These are phyloP conservation scores for Talaromyces atroroseus DNA, from an alignment of 2,329 filamentous ascomycete genomes.

Conservation along the genomic window DNA sequence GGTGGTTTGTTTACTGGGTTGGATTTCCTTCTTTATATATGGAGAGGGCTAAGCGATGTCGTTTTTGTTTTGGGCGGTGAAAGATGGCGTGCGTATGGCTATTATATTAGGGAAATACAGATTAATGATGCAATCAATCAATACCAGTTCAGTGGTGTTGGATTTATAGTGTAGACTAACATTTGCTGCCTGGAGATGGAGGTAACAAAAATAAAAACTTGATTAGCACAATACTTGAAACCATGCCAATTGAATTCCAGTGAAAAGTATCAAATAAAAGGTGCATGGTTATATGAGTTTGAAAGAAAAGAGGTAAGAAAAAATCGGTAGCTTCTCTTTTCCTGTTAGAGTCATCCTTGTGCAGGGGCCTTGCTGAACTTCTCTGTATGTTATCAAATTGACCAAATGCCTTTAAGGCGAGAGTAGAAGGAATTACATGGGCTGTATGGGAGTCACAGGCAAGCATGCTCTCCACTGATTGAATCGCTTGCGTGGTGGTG, in stretches of 20 bases:
- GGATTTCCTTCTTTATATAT: slow-evolving; percentile 3
- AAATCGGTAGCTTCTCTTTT: slow-evolving; percentile 71
- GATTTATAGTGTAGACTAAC: no score
- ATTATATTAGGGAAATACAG: neutral
- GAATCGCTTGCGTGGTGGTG: slow-evolving; percentile 5
- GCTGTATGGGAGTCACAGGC: slow-evolving; percentile 17
- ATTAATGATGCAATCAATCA: slow-evolving; percentile 6
- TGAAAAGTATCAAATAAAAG: no score
- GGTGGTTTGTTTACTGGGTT: neutral
- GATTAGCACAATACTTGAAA: no score
- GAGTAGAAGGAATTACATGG: slow-evolving; percentile 9
- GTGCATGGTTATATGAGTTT: no score
- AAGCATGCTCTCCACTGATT: slow-evolving; percentile 3
- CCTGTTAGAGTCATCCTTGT: slow-evolving; percentile 86
- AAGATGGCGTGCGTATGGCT: slow-evolving; percentile 5
- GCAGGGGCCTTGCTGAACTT: slow-evolving; percentile 79
- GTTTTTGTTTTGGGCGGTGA: slow-evolving; percentile 1
- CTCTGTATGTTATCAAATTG: slow-evolving; percentile 66
- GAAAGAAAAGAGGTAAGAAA: slow-evolving; percentile 45
- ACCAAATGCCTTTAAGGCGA: slow-evolving; percentile 59
- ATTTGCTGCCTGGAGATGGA: no score
- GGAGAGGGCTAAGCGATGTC: slow-evolving; percentile 9
- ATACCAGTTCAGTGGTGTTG: neutral
- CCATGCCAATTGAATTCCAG: no score
- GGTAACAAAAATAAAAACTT: no score